A percentile compares a stretch with the other conserved stretches of the same genome.
Conservation (phyloP, 108 stramenopile species). For the Stephanodiscus minutulus region DNA sequence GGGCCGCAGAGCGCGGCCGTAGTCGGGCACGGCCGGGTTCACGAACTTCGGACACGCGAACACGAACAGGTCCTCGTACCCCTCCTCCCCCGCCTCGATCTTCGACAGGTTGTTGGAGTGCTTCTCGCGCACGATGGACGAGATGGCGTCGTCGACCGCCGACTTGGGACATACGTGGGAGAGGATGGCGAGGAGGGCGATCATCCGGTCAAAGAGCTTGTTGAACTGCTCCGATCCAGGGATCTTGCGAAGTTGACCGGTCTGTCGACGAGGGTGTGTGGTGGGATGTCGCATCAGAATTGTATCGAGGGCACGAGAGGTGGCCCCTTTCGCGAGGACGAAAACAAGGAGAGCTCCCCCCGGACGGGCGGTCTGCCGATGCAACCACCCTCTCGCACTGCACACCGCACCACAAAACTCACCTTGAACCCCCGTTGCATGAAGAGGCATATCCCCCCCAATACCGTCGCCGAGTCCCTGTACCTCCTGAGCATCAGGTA, state of each 20-base stretch:
- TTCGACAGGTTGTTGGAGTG: slow-evolving; percentile 83
- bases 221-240: slow-evolving; percentile 79
- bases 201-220: slow-evolving; percentile 88
- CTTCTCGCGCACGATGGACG: slow-evolving; percentile 79
- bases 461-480: slow-evolving; percentile 83
- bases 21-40: slow-evolving; percentile 81
- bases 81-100: slow-evolving; percentile 80
- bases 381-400: background rate
- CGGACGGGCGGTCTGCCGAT: background rate
- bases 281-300: too few relatives aligned
- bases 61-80: slow-evolving; percentile 85
- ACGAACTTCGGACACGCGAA: slow-evolving; percentile 95
- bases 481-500: slow-evolving; percentile 95
- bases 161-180: slow-evolving; percentile 69
- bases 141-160: slow-evolving; percentile 79
- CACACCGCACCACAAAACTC: slow-evolving; percentile 8
- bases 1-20: slow-evolving; percentile 41
- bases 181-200: slow-evolving; percentile 84
- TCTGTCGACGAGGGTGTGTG: slow-evolving; percentile 18
- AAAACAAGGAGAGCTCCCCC: background rate
- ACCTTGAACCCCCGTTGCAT: slow-evolving; percentile 86
- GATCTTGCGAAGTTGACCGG: slow-evolving; percentile 75
- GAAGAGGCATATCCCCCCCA: slow-evolving; percentile 76
- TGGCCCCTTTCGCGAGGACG: too few relatives aligned
- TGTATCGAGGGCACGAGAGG: too few relatives aligned